Evolutionary conservation across 202 grass and related monocot genomes (phyloP).

Genomic region (Cymbopogon flexuosus): DNA sequence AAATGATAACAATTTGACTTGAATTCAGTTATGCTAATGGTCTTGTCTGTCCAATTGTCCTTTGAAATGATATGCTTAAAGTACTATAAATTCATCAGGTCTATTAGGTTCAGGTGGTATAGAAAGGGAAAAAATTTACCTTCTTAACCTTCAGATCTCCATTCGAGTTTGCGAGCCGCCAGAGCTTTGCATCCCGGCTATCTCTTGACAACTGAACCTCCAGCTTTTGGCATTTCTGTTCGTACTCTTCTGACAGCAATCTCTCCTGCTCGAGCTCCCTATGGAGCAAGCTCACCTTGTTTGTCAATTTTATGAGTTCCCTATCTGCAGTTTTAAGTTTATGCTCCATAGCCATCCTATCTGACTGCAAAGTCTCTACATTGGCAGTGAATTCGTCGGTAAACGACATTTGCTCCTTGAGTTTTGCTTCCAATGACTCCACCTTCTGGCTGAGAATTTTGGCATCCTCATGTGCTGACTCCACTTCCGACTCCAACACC

Average conservation of each 20-base stretch:
- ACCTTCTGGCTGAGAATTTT: constrained; percentile 45
- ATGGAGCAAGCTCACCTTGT: constrained; percentile 63
- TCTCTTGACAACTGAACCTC: constrained; percentile 56
- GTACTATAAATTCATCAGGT: background rate
- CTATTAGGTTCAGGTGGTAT: background rate
- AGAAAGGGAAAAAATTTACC: constrained; percentile 37
- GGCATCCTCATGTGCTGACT: constrained; percentile 36
- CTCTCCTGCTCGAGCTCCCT: constrained; percentile 54
- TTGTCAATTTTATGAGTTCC: constrained; percentile 52
- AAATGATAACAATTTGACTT: constrained; percentile 19
- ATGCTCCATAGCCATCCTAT: constrained; percentile 46
- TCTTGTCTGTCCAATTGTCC: background rate
- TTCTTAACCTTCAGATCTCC: constrained; percentile 71
- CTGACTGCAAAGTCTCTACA: constrained; percentile 38
- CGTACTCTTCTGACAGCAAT: constrained; percentile 49
- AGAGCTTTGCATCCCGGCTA: constrained; percentile 40
- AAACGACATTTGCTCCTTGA: constrained; percentile 48
- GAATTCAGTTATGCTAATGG: background rate
- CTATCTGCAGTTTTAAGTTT: constrained; percentile 51
- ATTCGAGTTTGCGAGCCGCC: constrained; percentile 44
- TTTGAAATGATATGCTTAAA: constrained; percentile 5
- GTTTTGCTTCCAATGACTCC: constrained; percentile 51
- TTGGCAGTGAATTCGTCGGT: constrained; percentile 36
- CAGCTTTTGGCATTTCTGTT: constrained; percentile 56
- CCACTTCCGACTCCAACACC: constrained; percentile 43